A percentile compares a stretch with the other conserved stretches of the same genome.
These are phyloP conservation scores for Diaporthe citri DNA, from an alignment of 2,329 filamentous ascomycete species.

Conservation along the genomic window DNA sequence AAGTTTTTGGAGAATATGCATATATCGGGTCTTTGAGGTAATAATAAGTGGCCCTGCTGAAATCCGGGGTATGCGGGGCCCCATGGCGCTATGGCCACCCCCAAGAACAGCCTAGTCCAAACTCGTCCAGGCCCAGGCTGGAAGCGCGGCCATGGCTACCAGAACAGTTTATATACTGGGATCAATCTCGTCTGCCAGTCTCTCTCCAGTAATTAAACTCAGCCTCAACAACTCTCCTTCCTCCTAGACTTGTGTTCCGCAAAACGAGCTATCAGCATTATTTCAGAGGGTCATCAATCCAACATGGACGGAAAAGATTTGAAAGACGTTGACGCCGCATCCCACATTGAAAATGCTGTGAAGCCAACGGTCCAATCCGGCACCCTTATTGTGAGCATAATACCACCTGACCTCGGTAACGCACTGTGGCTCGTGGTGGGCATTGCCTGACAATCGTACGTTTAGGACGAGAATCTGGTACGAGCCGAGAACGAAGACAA, in stretches of 20 bases:
- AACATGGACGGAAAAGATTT: conserved; percentile 9
- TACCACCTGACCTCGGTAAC: not conserved
- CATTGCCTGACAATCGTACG: conserved; percentile 31
- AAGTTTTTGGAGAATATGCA: not conserved
- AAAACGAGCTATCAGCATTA: not conserved
- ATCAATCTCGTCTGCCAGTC: not conserved
- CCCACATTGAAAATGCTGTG: not conserved
- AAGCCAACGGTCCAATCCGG: not conserved
- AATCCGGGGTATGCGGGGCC: conserved; percentile 8
- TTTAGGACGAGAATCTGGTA: conserved; percentile 34
- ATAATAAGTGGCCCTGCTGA: not conserved
- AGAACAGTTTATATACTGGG: not conserved
- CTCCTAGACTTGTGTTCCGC: not conserved
- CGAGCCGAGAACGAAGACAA: conserved; percentile 41
- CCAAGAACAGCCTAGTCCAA: conserved; percentile 4
- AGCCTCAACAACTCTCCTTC: not conserved
- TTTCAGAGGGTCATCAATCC: not conserved
- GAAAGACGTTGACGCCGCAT: not conserved
- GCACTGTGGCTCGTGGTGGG: not conserved
- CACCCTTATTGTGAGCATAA: not conserved
- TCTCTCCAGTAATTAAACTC: not conserved
- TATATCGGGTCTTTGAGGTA: not conserved
- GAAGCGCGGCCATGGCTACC: not conserved
- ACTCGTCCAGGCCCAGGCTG: conserved; percentile 1
- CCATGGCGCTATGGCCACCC: not conserved